A percentile compares a stretch with the other conserved stretches of the same genome.
phyloP scores from a whole-genome alignment of 192 early-diverging fungal genomes.

The Backusella mclennaniae region DNA sequence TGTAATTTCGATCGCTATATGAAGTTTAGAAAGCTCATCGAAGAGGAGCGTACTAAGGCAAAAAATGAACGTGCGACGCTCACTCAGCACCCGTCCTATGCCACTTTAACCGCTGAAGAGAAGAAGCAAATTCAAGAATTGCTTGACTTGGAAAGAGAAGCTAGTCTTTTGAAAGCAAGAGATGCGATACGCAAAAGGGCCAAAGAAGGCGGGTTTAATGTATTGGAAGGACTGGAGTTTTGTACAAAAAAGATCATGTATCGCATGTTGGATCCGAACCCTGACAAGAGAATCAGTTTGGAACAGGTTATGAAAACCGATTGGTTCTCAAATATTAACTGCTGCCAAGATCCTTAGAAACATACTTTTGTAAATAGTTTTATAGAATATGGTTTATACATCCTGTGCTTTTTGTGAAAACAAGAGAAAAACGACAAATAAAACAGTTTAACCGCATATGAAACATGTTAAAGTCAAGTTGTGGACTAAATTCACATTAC shows the following conservation, averaged over 20 bases:
- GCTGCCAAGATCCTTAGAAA: conserved; percentile 19
- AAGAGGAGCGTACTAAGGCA: conserved; percentile 24
- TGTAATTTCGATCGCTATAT: conserved; percentile 32
- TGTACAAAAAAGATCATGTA: conserved; percentile 33
- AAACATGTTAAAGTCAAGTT: no score
- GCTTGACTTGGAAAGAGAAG: conserved; percentile 39
- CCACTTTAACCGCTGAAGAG: background rate
- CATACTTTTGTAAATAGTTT: background rate
- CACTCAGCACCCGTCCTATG: background rate
- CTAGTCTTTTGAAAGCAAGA: conserved; percentile 20
- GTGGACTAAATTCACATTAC: no score
- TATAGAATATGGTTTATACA: background rate
- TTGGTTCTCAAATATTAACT: conserved; percentile 21
- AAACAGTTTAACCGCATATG: background rate
- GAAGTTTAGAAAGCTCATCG: conserved; percentile 22
- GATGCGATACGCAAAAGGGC: conserved; percentile 25
- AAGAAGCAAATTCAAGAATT: conserved; percentile 23
- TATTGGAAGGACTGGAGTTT: conserved; percentile 30
- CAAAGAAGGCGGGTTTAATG: conserved; percentile 30
- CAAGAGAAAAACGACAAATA: background rate
- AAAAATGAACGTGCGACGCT: conserved; percentile 2
- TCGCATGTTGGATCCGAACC: conserved; percentile 32
- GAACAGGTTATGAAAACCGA: conserved; percentile 22
- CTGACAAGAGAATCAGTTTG: conserved; percentile 17
- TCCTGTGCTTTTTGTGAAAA: background rate